Evolutionary conservation across 805 yeast species (phyloP).

Genomic region (Nakazawaea anatomiae): DNA sequence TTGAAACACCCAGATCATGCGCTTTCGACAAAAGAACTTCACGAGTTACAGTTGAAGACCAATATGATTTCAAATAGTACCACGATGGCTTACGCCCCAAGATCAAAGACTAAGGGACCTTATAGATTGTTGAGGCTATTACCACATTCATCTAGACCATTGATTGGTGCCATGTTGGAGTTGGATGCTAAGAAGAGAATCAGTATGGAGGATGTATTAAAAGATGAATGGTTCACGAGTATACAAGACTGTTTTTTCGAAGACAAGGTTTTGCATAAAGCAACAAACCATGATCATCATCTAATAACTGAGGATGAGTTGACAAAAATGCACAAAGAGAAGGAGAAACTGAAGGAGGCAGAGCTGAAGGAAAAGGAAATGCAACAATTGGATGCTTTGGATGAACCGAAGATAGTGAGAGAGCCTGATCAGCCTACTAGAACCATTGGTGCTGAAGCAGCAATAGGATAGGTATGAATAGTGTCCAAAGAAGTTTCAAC

Average conservation of each 20-base stretch:
- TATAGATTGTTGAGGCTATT: conserved; percentile 63
- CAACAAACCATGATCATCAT: conserved; percentile 54
- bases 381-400: neutral
- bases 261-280: conserved; percentile 19
- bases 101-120: conserved; percentile 56
- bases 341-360: conserved; percentile 18
- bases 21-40: conserved; percentile 6
- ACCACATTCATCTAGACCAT: conserved; percentile 57
- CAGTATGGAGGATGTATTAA: conserved; percentile 47
- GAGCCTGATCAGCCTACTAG: neutral
- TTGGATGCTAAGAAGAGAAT: conserved; percentile 55
- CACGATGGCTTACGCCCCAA: conserved; percentile 19
- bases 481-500: no score
- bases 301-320: conserved; percentile 63
- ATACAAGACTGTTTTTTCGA: conserved; percentile 49
- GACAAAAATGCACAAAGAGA: conserved; percentile 30
- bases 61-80: conserved; percentile 11
- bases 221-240: conserved; percentile 50
- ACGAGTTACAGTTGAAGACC: conserved; percentile 8
- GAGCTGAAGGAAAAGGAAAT: neutral
- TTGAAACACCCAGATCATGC: conserved; percentile 6
- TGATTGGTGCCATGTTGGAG: conserved; percentile 62
- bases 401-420: neutral
- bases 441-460: no score
- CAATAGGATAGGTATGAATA: no score